Conservation (phyloP, 805 yeast genomes). For the Lipomyces yamadae region DNA sequence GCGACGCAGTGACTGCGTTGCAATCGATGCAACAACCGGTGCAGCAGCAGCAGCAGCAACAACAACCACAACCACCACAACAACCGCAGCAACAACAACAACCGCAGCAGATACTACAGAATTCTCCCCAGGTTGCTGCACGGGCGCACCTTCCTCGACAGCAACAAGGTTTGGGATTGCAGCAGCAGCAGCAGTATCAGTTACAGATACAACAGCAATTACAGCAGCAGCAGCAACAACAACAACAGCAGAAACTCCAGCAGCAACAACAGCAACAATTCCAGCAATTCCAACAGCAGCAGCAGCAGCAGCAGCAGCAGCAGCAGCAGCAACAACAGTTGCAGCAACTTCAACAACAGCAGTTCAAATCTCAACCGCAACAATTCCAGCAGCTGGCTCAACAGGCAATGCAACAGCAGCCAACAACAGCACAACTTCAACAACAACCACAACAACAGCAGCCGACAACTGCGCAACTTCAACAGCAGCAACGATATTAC, state of each 20-base stretch:
- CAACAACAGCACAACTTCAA: constrained; percentile 10
- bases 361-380: constrained; percentile 13
- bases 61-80: constrained; percentile 30
- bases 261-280: constrained; percentile 30
- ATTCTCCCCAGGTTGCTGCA: constrained; percentile 38
- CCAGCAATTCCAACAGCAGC: constrained; percentile 38
- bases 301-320: constrained; percentile 31
- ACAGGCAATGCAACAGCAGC: constrained; percentile 26
- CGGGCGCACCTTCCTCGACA: constrained; percentile 30
- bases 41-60: constrained; percentile 39
- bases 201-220: constrained; percentile 22
- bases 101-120: constrained; percentile 4
- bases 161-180: constrained; percentile 5
- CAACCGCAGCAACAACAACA: constrained; percentile 35
- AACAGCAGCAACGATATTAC: constrained; percentile 20
- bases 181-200: constrained; percentile 6
- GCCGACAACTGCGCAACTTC: constrained; percentile 2
- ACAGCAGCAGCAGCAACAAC: constrained; percentile 37
- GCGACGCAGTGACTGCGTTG: constrained; percentile 38
- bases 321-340: constrained; percentile 12
- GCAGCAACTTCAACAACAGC: constrained; percentile 24
- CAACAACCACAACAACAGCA: constrained; percentile 30
- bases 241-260: constrained; percentile 38
- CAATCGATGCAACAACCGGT: constrained; percentile 35
- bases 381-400: constrained; percentile 28